phyloP scores from a whole-genome alignment of 768 basidiomycete genomes.

The Boletus vermiculosoides region DNA sequence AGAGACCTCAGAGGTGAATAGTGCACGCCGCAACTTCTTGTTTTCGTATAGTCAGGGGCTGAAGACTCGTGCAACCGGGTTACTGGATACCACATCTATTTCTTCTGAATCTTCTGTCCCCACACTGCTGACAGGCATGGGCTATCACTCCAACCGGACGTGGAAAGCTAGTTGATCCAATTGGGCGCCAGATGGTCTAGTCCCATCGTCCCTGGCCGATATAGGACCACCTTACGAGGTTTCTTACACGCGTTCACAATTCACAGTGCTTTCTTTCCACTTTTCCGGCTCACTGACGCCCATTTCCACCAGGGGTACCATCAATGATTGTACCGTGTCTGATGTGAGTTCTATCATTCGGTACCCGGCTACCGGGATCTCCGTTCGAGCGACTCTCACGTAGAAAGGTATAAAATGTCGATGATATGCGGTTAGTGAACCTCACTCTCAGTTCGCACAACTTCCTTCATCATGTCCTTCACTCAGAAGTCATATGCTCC shows the following conservation, averaged over 20 bases:
- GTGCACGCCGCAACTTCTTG: conserved; percentile 9
- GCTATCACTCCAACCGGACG: conserved; percentile 1
- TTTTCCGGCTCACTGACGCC: conserved; percentile 8
- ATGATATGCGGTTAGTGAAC: not conserved
- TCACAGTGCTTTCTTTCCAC: conserved; percentile 4
- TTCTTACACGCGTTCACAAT: conserved; percentile 1
- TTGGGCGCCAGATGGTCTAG: not conserved
- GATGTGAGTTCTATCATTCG: not conserved
- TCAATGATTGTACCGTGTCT: conserved; percentile 16
- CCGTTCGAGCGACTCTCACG: not conserved
- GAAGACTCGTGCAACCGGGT: not conserved
- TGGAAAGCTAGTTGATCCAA: not conserved
- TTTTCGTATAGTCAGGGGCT: not conserved
- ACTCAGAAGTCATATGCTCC: conserved; percentile 8
- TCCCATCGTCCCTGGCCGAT: not conserved
- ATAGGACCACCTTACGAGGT: not conserved
- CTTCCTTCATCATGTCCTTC: conserved; percentile 20
- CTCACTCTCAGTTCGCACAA: not conserved
- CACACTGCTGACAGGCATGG: not conserved
- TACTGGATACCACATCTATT: not conserved
- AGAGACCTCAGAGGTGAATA: not conserved
- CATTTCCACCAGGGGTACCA: not conserved
- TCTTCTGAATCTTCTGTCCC: not conserved
- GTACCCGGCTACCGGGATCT: not conserved
- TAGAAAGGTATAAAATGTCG: conserved; percentile 14